Evolutionary conservation across 129 eudicot species (phyloP), one percentile per base, ranked within the genome.

Genomic region (Centella asiatica): DNA sequence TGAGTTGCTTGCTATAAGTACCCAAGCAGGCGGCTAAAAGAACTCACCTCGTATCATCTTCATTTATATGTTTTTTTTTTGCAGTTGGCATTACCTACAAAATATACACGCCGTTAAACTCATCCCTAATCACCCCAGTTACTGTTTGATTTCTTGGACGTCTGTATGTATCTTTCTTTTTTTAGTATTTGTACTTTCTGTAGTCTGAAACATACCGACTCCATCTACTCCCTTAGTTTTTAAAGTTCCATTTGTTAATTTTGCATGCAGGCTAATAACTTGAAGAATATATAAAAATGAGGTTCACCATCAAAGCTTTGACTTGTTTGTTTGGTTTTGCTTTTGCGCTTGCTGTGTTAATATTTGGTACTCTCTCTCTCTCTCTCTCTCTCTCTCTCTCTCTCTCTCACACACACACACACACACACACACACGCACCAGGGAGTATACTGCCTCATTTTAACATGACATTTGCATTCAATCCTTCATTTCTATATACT

Each of bases 291-390:
- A 29, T 1, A 25, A 11, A 24, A 20, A 60, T n/a, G 50, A 20
- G 31, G 19, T 54, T 29, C 37, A 45, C 10, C 26, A 29, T 62
- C 42, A 45, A 20, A 45, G 15, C 18, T 26, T 2, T 28, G 29
- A 31, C 40, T 0, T 25, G 37, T 15, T 5, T 67, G 37, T 39
- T 54, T 45, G 56, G 45, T 42, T 62, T 53, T 52, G 61, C 45
- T 27, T 44, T 54, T 11, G 44, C 33, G 31, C 33, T 71, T 62
- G 57, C 61, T 52, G 29, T 62, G 32, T 26, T 71, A 32, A n/a
- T n/a, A n/a, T 62, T 42, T 62, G 69, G 75, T 71, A 71, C n/a
- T 36, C 53, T 26, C 71, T 54, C 37, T 24, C 42, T 0, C 57
- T 17, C 40, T 18, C 54, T 13, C 5, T 14, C 18, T 13, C 4